phyloP scores from a whole-genome alignment of 345 rosid species.

The Brassica cretica region DNA sequence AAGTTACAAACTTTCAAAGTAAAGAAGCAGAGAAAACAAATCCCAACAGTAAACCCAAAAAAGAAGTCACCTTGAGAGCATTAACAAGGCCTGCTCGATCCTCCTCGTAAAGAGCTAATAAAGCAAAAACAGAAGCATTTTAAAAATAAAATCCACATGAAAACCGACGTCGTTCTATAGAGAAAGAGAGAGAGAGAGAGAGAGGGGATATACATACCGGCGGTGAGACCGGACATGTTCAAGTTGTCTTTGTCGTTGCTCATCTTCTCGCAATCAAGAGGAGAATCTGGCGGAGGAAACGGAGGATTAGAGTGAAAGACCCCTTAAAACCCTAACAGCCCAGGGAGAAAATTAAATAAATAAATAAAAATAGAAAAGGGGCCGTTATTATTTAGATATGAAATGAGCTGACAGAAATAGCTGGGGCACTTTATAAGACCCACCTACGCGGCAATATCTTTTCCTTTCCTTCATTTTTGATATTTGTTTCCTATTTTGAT shows the following conservation, averaged over 20 bases:
- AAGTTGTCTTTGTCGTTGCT: constrained; percentile 63
- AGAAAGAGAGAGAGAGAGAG: not conserved
- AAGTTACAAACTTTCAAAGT: not conserved
- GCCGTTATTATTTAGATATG: not conserved
- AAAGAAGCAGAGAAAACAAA: not conserved
- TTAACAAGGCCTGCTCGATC: constrained; percentile 79
- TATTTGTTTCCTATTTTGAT: not conserved
- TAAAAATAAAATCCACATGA: not conserved
- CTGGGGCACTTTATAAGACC: constrained; percentile 16
- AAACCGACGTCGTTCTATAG: not conserved
- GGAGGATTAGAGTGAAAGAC: constrained; percentile 4
- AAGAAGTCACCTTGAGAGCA: constrained; percentile 66
- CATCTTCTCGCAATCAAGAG: constrained; percentile 43
- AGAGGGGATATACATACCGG: constrained; percentile 43
- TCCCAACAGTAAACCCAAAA: not conserved
- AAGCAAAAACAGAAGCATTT: not conserved
- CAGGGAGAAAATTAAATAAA: not conserved
- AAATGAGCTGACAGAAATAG: constrained; percentile 27
- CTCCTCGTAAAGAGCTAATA: constrained; percentile 64
- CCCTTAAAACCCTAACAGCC: constrained; percentile 53
- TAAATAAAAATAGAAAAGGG: not conserved
- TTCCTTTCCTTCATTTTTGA: not conserved
- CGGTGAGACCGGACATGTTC: constrained; percentile 68
- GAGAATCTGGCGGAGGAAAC: constrained; percentile 23
- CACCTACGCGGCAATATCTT: constrained; percentile 15